phyloP scores from a whole-genome alignment of 305 asterid species.

The Fraxinus greggii region DNA sequence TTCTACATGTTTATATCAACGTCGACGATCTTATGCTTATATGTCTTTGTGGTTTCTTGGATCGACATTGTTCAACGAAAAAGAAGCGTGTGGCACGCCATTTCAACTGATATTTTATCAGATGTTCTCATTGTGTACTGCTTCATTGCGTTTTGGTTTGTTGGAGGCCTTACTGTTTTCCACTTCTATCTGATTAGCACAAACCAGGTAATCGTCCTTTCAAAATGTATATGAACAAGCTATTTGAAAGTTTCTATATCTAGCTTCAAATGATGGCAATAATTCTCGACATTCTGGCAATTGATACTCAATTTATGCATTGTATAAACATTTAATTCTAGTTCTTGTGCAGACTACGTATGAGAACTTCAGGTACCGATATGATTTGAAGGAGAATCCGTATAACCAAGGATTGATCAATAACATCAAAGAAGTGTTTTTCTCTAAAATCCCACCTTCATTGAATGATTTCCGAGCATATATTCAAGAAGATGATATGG shows the following conservation, averaged over 20 bases:
- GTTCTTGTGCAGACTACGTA: constrained; percentile 63
- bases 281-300: not conserved
- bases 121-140: constrained; percentile 57
- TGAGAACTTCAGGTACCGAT: constrained; percentile 76
- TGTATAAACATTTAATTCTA: not conserved
- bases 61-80: constrained; percentile 37
- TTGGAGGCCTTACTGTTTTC: constrained; percentile 71
- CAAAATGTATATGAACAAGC: not conserved
- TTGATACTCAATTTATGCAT: not conserved
- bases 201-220: constrained; percentile 55
- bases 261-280: not conserved
- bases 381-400: constrained; percentile 72
- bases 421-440: constrained; percentile 57
- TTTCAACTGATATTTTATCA: constrained; percentile 52
- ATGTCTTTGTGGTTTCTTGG: constrained; percentile 53
- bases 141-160: constrained; percentile 70
- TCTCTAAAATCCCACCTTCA: constrained; percentile 55
- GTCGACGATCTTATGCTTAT: constrained; percentile 58
- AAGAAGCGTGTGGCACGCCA: constrained; percentile 36
- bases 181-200: constrained; percentile 70
- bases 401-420: constrained; percentile 57
- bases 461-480: constrained; percentile 54
- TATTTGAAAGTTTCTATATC: not conserved
- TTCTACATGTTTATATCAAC: constrained; percentile 73
- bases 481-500: constrained; percentile 47